These are phyloP conservation scores for Sclerotinia minor DNA, from an alignment of 2,329 filamentous ascomycete species.

Conservation along the genomic window DNA sequence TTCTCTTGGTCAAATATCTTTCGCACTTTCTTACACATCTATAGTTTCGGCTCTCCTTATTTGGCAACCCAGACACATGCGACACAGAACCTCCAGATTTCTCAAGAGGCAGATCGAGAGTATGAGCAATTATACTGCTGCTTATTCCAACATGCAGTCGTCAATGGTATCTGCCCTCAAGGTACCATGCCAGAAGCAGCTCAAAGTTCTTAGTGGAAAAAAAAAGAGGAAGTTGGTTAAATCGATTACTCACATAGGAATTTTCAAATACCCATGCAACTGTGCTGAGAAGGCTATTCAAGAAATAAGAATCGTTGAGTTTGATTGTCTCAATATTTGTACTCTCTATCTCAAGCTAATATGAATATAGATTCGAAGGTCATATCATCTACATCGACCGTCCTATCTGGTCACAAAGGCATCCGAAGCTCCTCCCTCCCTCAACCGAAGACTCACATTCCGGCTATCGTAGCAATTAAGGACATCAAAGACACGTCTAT, in stretches of 20 bases:
- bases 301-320: conserved; percentile 89
- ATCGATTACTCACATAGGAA: too few relatives aligned
- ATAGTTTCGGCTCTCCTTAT: background rate
- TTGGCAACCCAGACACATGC: background rate
- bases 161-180: too few relatives aligned
- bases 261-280: conserved; percentile 35
- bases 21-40: background rate
- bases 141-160: too few relatives aligned
- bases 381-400: conserved; percentile 68
- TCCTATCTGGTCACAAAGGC: background rate
- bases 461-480: background rate
- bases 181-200: background rate
- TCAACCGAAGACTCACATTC: background rate
- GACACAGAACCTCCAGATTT: background rate
- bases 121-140: too few relatives aligned
- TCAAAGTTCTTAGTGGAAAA: background rate
- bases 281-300: conserved; percentile 76
- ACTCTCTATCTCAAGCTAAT: conserved; percentile 26
- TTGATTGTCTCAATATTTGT: conserved; percentile 44
- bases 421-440: background rate
- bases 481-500: conserved; percentile 11
- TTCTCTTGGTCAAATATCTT: background rate
- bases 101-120: background rate
- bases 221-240: background rate
- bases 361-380: conserved; percentile 76